These are phyloP conservation scores for Prunus yedoensis DNA, from an alignment of 331 rosid genomes.

Conservation along the genomic window DNA sequence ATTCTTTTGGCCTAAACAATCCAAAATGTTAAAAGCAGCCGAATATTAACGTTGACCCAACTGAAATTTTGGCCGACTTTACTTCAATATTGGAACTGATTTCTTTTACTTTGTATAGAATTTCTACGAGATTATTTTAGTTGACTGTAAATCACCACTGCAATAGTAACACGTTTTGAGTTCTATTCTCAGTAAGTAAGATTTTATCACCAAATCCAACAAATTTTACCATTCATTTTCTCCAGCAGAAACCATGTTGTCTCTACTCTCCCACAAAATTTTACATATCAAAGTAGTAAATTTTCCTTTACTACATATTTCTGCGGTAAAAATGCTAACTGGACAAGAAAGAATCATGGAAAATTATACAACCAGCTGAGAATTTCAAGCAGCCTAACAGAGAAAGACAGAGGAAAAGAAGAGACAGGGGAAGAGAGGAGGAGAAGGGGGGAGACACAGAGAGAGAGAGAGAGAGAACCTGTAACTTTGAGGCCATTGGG, in stretches of 20 bases:
- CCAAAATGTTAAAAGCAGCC: not conserved
- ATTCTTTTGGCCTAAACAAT: not conserved
- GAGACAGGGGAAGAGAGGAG: not conserved
- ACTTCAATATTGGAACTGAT: not conserved
- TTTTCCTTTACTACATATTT: not conserved
- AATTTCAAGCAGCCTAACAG: conserved; percentile 7
- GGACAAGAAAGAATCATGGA: not conserved
- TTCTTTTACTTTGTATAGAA: not conserved
- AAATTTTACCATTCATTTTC: not conserved
- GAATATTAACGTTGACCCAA: not conserved
- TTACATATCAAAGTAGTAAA: not conserved
- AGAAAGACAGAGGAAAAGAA: not conserved
- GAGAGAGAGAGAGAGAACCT: conserved; percentile 41
- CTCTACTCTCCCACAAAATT: not conserved
- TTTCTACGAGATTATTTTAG: too few species aligned
- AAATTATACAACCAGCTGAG: not conserved
- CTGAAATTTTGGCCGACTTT: not conserved
- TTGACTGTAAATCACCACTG: not conserved
- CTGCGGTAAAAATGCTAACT: not conserved
- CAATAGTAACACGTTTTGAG: not conserved
- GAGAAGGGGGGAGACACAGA: not conserved
- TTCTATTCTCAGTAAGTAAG: not conserved
- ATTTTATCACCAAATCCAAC: not conserved
- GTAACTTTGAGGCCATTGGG: conserved; percentile 98
- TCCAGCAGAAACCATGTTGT: not conserved